phyloP scores from a whole-genome alignment of 1,284 basidiomycete genomes.

The Malassezia brasiliensis region DNA sequence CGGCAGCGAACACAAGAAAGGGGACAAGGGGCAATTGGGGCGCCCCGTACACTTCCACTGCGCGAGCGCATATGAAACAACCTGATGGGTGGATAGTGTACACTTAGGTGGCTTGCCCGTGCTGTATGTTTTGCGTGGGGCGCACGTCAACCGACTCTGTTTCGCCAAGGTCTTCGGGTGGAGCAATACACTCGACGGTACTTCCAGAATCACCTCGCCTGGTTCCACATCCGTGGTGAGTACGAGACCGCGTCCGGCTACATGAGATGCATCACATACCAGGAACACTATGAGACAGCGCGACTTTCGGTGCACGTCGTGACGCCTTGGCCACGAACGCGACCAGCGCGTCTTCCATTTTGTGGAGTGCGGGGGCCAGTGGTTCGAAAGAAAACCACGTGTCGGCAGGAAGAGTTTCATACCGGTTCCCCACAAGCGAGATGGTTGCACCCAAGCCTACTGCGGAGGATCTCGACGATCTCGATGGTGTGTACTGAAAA shows the following conservation, averaged over 20 bases:
- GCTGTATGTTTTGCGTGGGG: neutral
- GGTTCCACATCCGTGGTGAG: neutral
- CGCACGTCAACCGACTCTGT: neutral
- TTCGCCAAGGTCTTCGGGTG: constrained; percentile 2
- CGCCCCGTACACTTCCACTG: neutral
- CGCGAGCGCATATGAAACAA: constrained; percentile 5
- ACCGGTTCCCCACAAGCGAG: neutral
- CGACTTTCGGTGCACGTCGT: neutral
- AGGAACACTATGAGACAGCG: constrained; percentile 7
- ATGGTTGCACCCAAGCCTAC: constrained; percentile 20
- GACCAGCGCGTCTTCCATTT: constrained; percentile 6
- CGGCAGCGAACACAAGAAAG: constrained; percentile 28
- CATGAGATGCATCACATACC: neutral
- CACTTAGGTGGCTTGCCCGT: neutral
- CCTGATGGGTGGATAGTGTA: constrained; percentile 10
- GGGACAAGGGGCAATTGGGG: constrained; percentile 3
- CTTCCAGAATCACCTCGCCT: neutral
- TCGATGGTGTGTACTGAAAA: constrained; percentile 29
- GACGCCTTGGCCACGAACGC: constrained; percentile 5
- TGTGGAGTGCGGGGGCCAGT: neutral
- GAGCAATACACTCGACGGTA: constrained; percentile 1
- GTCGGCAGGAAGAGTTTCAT: neutral
- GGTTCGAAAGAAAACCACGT: neutral
- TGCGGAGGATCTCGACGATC: constrained; percentile 40
- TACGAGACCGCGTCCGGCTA: constrained; percentile 16